Conservation (phyloP, 140 eudicot genomes). For the Anethum foeniculum region DNA sequence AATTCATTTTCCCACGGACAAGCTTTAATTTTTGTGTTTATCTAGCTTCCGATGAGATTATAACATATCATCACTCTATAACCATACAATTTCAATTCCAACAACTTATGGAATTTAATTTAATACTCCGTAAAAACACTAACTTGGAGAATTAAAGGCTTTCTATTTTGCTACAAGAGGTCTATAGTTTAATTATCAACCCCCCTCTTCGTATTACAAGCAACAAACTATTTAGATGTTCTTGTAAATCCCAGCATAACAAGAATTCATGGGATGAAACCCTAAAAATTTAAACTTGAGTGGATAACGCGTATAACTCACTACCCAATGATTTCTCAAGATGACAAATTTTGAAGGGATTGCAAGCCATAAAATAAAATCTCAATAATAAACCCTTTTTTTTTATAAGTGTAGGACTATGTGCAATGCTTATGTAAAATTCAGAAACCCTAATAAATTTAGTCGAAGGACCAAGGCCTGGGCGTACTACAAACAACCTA, state of each 20-base stretch:
- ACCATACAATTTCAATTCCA: not conserved
- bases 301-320: not conserved
- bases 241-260: not conserved
- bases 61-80: no score
- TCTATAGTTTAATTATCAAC: not conserved
- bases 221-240: not conserved
- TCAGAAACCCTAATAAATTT: not conserved
- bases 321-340: not conserved
- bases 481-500: not conserved
- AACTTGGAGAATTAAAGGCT: no score
- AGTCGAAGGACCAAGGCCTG: not conserved
- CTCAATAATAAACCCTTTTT: no score
- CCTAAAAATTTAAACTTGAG: not conserved
- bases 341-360: not conserved
- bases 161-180: no score
- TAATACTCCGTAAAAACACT: no score
- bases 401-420: not conserved
- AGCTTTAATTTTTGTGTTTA: not conserved
- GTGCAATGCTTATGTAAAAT: not conserved
- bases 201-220: not conserved
- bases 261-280: not conserved
- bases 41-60: not conserved
- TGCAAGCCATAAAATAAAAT: not conserved
- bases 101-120: no score
- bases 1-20: not conserved